Conservation (phyloP, 768 basidiomycete genomes). For the Chalciporus sphaerocephalus region DNA sequence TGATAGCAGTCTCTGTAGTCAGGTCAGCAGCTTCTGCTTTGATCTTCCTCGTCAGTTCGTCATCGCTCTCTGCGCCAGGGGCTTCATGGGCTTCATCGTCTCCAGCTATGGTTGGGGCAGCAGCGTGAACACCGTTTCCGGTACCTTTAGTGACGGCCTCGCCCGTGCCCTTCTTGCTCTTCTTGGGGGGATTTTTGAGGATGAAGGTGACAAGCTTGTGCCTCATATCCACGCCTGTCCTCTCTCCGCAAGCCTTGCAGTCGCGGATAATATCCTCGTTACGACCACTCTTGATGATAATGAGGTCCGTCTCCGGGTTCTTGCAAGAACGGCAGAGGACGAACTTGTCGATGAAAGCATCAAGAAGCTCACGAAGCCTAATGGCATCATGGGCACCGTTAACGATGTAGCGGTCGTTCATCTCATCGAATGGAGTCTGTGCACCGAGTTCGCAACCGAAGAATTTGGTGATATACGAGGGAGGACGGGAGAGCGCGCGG, state of each 20-base stretch:
- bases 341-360: constrained; percentile 97
- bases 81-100: constrained; percentile 40
- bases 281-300: constrained; percentile 79
- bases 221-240: constrained; percentile 89
- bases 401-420: constrained; percentile 97
- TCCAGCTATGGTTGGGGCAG: constrained; percentile 35
- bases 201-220: constrained; percentile 97
- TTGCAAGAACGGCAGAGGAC: constrained; percentile 97
- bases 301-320: constrained; percentile 96
- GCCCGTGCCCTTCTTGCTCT: constrained; percentile 48
- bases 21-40: constrained; percentile 84
- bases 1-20: constrained; percentile 54
- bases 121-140: constrained; percentile 42
- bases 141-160: constrained; percentile 56
- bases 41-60: constrained; percentile 86
- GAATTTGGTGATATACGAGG: constrained; percentile 97
- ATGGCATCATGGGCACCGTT: constrained; percentile 93
- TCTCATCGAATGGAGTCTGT: constrained; percentile 93
- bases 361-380: constrained; percentile 91
- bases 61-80: constrained; percentile 70
- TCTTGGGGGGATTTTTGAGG: constrained; percentile 90
- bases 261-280: constrained; percentile 88
- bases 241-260: constrained; percentile 97
- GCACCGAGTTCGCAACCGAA: constrained; percentile 98
- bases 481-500: constrained; percentile 89